Evolutionary conservation across 2,329 filamentous ascomycete genomes (phyloP).

Genomic region (Cladobotryum protrusum): DNA sequence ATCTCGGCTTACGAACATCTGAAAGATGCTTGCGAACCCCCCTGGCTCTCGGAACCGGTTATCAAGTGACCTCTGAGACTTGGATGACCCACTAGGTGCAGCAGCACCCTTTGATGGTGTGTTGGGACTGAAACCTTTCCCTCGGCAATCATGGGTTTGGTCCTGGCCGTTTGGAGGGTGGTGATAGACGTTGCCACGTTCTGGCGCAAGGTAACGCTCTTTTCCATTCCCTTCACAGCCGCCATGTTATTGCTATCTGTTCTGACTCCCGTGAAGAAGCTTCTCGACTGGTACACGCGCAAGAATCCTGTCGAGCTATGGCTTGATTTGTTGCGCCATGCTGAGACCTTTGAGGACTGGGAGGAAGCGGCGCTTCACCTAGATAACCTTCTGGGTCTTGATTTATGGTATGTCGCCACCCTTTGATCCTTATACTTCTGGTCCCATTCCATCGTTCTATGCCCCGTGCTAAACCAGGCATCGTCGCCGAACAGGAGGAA

Average conservation of each 20-base stretch:
- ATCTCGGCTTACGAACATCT: not conserved
- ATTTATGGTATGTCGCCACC: slow-evolving; percentile 59
- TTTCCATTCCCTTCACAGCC: not conserved
- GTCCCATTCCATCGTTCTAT: not conserved
- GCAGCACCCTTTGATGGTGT: slow-evolving; percentile 19
- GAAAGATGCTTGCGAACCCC: too few species aligned
- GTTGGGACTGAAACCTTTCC: slow-evolving; percentile 21
- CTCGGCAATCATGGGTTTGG: slow-evolving; percentile 37
- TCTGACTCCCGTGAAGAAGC: slow-evolving; percentile 47
- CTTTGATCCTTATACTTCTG: not conserved
- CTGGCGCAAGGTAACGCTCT: slow-evolving; percentile 50
- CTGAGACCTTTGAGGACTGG: slow-evolving; percentile 77
- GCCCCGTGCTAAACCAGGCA: too few species aligned
- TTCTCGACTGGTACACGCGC: slow-evolving; percentile 59
- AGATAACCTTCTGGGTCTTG: slow-evolving; percentile 74
- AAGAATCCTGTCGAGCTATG: slow-evolving; percentile 60
- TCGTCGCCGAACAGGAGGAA: slow-evolving; percentile 55
- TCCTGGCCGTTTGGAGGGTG: slow-evolving; percentile 49
- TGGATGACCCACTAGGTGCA: slow-evolving; percentile 7
- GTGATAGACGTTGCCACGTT: slow-evolving; percentile 56
- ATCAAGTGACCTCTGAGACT: not conserved
- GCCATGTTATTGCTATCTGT: slow-evolving; percentile 10
- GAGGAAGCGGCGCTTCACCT: slow-evolving; percentile 74
- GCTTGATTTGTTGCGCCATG: slow-evolving; percentile 58
- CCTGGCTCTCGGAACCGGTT: too few species aligned